Base-by-base conservation (phyloP, 2,329 filamentous ascomycete species). In the Ceratocystis colombiana region DNA sequence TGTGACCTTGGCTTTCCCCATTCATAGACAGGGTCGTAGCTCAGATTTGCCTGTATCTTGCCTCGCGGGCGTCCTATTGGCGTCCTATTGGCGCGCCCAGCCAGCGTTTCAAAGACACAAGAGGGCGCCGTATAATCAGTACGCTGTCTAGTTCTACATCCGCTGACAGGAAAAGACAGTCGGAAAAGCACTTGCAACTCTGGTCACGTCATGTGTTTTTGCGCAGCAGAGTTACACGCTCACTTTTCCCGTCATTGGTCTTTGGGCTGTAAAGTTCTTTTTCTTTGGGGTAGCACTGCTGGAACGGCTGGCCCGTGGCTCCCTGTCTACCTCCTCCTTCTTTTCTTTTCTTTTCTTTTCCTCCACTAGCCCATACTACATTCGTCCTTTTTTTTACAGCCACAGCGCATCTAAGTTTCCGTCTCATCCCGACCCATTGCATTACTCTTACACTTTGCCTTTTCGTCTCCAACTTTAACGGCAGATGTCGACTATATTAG, bases 401-500 rank as follows among this genome's bases (percentile, higher is more conserved):
- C 53, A 57, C 53, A 10, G 37, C 3, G 8, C 10, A 15, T 33
- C 25, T 7, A 33, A 1, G 37, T 28, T 57, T 57, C 53, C 53
- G 53, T 57, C 22, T 30, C 53, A 57, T 57, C 17, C 53, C 53
- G 53, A 57, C n/a, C 17, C 15, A 57, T 30, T 17, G 22, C 17
- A 25, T 30, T 57, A 22, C 28, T 6, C 5, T 28, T 57, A 30
- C 10, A 30, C 33, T 57, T 57, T 5, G 20, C 53, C 12, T 28
- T 55, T 41, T 8, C 22, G 25, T 55, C 50, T 55, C 50, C 50
- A 55, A 55, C 22, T 55, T 25, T 15, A 15, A 30, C 53, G 53
- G 53, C 53, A 57, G 28, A 57, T 57, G 53, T 57, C 22, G 25
- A 57, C 30, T 57, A 30, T 30, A 57, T 57, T 57, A 28, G 22